Base-by-base conservation (phyloP, 2,329 filamentous ascomycete genomes). In the Penicillium sp. region DNA sequence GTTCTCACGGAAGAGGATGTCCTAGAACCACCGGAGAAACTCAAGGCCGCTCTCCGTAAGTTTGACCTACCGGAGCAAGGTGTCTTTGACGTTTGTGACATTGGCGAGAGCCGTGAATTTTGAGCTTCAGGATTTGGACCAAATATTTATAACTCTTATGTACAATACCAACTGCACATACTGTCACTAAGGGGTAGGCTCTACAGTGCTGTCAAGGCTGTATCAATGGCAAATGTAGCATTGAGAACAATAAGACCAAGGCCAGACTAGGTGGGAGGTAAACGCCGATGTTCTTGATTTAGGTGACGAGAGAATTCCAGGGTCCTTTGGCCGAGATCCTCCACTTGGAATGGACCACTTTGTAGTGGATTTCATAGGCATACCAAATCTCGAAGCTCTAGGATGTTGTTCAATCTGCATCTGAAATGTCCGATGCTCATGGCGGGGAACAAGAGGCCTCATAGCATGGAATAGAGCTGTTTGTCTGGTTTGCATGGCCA, bases 1-100 rank as follows among this genome's bases (percentile, higher is more conserved):
- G 84, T 88, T 0, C 69, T 95, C 57, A 95, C 90, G 0, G 77
- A 82, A 51, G 91, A 97, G 68, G 86, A 90, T 50, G 85, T 95
- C 1, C 66, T 90, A 48, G 90, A 95, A 71, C 91, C 91, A 39
- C 89, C 90, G 1, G 72, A 67, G 66, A 70, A 86, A 65, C 71
- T 96, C 52, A 84, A 77, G 66, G 76, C 86, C 64, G 90, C 90
- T 2, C 69, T 95, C 64, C 78, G 73, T 59, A 78, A 76, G 60
- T 83, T 83, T 59, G 82, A 80, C 0, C 64, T 94, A 1, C 73
- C 79, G 0, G 85, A 90, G 67, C 79, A 76, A 39, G 88, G 88
- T 0, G 73, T 86, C 0, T 94, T 93, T 73, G 89, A 90, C 62
- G 79, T 87, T 1, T 91, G 88, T 62, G 83, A 88, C 57, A 87